phyloP scores from a whole-genome alignment of 2,329 filamentous ascomycete species.

The Xylariales sp. region DNA sequence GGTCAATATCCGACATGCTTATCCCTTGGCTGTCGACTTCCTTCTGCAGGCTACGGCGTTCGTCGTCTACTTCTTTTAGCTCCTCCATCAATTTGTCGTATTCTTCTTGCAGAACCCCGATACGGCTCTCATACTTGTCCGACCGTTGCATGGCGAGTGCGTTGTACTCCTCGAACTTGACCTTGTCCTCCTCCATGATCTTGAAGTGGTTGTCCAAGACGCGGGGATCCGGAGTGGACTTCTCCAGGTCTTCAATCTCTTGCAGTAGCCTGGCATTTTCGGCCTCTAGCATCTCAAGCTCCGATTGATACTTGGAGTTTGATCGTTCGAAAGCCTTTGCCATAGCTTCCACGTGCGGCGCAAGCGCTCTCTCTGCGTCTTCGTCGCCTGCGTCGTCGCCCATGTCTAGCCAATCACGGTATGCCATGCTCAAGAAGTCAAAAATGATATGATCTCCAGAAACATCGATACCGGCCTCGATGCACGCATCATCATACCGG shows the following conservation, averaged over 20 bases:
- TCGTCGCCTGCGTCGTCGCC: constrained; percentile 85
- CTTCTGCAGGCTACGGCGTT: constrained; percentile 73
- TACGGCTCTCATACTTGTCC: constrained; percentile 80
- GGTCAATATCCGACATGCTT: constrained; percentile 96
- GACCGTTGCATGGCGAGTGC: constrained; percentile 76
- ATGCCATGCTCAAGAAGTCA: constrained; percentile 82
- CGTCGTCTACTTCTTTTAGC: constrained; percentile 74
- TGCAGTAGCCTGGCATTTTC: constrained; percentile 77
- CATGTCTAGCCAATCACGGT: constrained; percentile 89
- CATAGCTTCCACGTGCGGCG: constrained; percentile 85
- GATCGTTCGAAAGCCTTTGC: constrained; percentile 78
- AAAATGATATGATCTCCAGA: constrained; percentile 90
- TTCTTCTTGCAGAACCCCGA: constrained; percentile 79
- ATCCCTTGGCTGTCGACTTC: constrained; percentile 90
- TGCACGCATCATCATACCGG: constrained; percentile 84
- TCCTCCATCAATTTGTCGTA: constrained; percentile 74
- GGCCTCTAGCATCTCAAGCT: constrained; percentile 79
- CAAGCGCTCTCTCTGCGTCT: constrained; percentile 71
- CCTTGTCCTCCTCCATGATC: constrained; percentile 88
- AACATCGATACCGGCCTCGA: constrained; percentile 83
- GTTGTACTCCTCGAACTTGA: constrained; percentile 96
- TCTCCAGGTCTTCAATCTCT: constrained; percentile 86
- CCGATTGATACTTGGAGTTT: constrained; percentile 78
- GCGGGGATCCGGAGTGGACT: constrained; percentile 76
- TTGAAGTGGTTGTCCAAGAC: constrained; percentile 86